Base-by-base conservation (phyloP, 352 stramenopile species). In the Phytopythium aichiense region DNA sequence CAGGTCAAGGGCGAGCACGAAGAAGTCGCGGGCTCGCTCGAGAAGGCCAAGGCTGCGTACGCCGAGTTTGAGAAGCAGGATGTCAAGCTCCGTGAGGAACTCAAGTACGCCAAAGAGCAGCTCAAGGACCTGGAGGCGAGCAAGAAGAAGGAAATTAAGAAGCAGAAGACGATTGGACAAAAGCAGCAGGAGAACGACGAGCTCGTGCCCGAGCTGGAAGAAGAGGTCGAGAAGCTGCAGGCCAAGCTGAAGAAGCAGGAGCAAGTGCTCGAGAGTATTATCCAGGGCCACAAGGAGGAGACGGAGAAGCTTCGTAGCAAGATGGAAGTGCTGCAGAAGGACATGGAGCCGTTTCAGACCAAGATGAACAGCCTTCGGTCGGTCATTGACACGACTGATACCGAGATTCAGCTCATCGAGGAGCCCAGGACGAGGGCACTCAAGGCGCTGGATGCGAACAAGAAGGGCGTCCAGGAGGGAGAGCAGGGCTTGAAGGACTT, bases 71-170 rank as follows among this genome's bases (percentile, higher is more conserved):
- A 99, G 75, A 88, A 97, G 56, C 87, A 97, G 68, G 97, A 99
- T 65, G 98, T 99, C 67, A 98, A 99, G 76, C 74, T 99, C 49
- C 80, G 90, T 31, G 97, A 99, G 81, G 96, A 99, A 61, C 87
- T 99, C 48, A 99, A 99, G 73, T 95, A 98, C 71, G 80, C 86
- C 23, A 98, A 99, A 71, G 74, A 87, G 48, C 83, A 93, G 50
- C 81, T 95, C 8, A 98, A 97, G 45, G 97, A 99, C 66, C 66
- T 98, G 16, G 77, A 98, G 50, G 73, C 74, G 0, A 88, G 91
- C 33, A 86, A 97, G 38, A 91, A 96, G 58, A 94, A 91, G 46
- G 95, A 98, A 58, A 64, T 79, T 15, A 96, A 98, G 64, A 98
- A 98, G 68, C 79, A 96, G 48, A 92, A 89, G n/a, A 81, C 83